Conservation (phyloP, 73 alveolate genomes). For the Paramecium primaurelia region DNA sequence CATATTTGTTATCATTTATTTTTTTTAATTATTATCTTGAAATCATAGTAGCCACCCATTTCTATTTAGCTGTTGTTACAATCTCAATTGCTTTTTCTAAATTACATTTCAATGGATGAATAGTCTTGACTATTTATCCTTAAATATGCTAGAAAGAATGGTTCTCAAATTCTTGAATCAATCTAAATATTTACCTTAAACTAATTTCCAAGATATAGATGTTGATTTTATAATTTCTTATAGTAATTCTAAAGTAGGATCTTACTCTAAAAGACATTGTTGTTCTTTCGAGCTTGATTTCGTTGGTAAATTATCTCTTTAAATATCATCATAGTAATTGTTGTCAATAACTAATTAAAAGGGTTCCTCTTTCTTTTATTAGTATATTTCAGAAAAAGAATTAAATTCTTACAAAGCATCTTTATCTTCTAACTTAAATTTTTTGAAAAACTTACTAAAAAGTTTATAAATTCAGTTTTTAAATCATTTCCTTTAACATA, state of each 20-base stretch:
- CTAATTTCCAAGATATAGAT: neutral
- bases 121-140: neutral
- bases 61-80: neutral
- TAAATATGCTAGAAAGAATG: neutral
- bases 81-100: neutral
- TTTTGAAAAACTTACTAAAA: neutral
- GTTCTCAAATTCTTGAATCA: neutral
- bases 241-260: neutral
- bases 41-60: neutral
- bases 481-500: neutral
- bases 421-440: neutral
- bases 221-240: neutral
- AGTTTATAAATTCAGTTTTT: neutral
- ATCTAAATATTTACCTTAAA: neutral
- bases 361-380: neutral
- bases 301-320: neutral
- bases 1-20: neutral
- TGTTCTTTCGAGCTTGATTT: neutral
- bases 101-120: neutral
- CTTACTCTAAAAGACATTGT: neutral
- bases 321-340: neutral
- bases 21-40: neutral
- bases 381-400: neutral
- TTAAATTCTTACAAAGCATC: neutral
- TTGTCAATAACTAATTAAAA: neutral